A percentile compares a stretch with the other conserved stretches of the same genome.
Conservation (phyloP, 2,329 filamentous ascomycete species). For the Pseudogymnoascus pannorum region DNA sequence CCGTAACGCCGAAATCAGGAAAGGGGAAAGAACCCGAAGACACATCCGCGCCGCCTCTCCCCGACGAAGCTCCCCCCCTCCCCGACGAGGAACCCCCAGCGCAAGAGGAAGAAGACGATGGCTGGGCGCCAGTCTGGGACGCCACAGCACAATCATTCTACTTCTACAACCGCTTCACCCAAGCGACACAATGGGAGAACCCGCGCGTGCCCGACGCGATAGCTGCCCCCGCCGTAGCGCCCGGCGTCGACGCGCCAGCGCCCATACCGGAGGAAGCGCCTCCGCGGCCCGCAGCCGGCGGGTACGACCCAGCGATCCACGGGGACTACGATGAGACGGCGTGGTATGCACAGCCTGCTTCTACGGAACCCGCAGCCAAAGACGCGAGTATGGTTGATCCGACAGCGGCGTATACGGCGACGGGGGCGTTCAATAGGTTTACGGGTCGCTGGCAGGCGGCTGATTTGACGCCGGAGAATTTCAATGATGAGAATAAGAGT, state of each 20-base stretch:
- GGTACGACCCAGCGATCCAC: constrained; percentile 94
- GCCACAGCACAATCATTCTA: constrained; percentile 61
- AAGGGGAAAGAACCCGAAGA: constrained; percentile 27
- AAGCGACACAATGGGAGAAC: constrained; percentile 75
- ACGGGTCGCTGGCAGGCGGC: constrained; percentile 73
- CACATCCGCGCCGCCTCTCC: constrained; percentile 38
- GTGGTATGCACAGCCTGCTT: constrained; percentile 70
- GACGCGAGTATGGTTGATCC: constrained; percentile 32
- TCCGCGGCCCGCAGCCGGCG: constrained; percentile 43
- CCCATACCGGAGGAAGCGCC: constrained; percentile 25
- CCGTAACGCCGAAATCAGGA: constrained; percentile 12
- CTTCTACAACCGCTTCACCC: constrained; percentile 77
- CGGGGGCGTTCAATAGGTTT: constrained; percentile 82
- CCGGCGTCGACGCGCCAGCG: constrained; percentile 27
- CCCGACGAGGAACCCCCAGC: constrained; percentile 45
- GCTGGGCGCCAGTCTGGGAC: constrained; percentile 80
- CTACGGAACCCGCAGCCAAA: constrained; percentile 31
- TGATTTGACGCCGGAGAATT: constrained; percentile 62
- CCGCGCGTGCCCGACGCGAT: constrained; percentile 57
- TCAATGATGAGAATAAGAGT: constrained; percentile 83
- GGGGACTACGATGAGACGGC: constrained; percentile 94
- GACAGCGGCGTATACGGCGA: constrained; percentile 52
- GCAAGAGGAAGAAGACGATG: constrained; percentile 54
- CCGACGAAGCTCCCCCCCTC: constrained; percentile 28
- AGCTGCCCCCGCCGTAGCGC: constrained; percentile 18